Evolutionary conservation across 768 basidiomycete species (phyloP), one percentile per base, ranked within the genome.

Genomic region (Botryobasidium botryosum): DNA sequence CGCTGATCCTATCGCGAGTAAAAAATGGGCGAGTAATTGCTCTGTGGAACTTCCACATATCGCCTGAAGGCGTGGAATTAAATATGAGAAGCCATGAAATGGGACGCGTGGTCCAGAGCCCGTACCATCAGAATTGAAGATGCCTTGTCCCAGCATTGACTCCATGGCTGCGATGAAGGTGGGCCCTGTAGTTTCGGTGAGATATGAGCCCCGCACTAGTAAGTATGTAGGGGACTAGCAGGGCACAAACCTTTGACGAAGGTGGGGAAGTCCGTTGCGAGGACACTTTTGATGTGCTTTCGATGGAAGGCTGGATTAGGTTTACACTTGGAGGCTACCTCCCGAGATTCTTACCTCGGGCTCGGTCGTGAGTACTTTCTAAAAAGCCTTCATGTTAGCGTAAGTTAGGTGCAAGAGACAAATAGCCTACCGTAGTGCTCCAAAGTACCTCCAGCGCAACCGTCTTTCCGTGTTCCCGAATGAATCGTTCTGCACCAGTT

Each of bases 11-110:
- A 27, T 79, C 77, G 35, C 65, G 67, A 44, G 57, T 69, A 61
- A 83, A 81, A 63, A 81, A 80, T 0, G 79, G 79, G 0, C 79
- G 70, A 0, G 76, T 74, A 63, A 82, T 76, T 3, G 65, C 53
- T 7, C 78, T 72, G 55, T 80, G 77, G 52, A 77, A 77, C 74
- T 75, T 81, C 79, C 79, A 81, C 58, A 71, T 65, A 8, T 24
- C 40, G 15, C 40, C 40, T 39, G 23, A 10, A 24, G 12, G 37
- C 10, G 23, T 39, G 8, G 10, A 39, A 13, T 10, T 21, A 13
- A 10, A 8, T 8, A 12, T 10, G 20, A 39, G 13, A 21, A 10
- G 10, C 10, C 12, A 12, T 39, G 12, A 39, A 21, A 10, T 39
- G 12, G 10, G 12, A 8, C 37, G 23, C 8, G 23, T 21, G 10